A percentile compares a stretch with the other conserved stretches of the same genome.
Evolutionary conservation across 805 yeast species (phyloP).

Genomic region (Vanderwaltozyma polyspora): DNA sequence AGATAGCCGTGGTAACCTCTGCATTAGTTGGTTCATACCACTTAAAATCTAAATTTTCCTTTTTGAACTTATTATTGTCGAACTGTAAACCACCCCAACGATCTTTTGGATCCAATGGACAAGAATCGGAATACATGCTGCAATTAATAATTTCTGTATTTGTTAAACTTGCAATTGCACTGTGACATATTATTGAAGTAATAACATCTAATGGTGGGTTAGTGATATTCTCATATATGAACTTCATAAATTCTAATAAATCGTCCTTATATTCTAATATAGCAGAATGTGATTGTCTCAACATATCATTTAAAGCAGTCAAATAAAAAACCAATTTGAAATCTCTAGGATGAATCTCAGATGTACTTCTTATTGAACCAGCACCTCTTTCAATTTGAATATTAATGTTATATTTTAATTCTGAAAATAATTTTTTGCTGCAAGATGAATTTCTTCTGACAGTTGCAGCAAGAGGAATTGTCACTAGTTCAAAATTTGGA

Average conservation of each 20-base stretch:
- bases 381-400: constrained; percentile 69
- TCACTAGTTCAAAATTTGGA: constrained; percentile 52
- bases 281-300: constrained; percentile 50
- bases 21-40: constrained; percentile 63
- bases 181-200: constrained; percentile 52
- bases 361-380: constrained; percentile 54
- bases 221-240: constrained; percentile 20
- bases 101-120: constrained; percentile 28
- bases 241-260: constrained; percentile 29
- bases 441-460: constrained; percentile 41
- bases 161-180: constrained; percentile 50
- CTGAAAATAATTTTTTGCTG: constrained; percentile 15
- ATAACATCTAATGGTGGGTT: constrained; percentile 48
- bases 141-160: constrained; percentile 46
- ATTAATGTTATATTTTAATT: constrained; percentile 34
- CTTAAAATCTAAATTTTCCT: constrained; percentile 39
- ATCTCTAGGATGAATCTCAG: constrained; percentile 62
- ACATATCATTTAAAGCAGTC: constrained; percentile 52
- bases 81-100: constrained; percentile 72
- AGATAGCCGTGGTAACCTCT: constrained; percentile 51
- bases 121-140: constrained; percentile 40
- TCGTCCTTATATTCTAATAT: constrained; percentile 36
- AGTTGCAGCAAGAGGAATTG: constrained; percentile 60
- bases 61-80: constrained; percentile 37
- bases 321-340: constrained; percentile 60